phyloP scores from a whole-genome alignment of 441 rosid genomes.

The Mallotus repandus region DNA sequence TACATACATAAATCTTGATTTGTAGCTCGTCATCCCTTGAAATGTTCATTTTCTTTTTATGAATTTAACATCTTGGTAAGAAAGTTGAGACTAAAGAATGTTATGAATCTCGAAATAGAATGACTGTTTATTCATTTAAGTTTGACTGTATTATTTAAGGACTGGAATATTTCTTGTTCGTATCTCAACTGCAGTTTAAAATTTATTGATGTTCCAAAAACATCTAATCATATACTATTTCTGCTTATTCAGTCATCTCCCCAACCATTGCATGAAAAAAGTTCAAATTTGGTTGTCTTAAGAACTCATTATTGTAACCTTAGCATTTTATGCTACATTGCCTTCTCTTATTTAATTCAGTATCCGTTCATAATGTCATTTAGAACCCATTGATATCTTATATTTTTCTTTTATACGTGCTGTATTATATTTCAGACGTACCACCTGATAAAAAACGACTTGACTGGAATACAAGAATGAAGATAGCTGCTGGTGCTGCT shows the following conservation, averaged over 20 bases:
- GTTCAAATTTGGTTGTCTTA: not conserved
- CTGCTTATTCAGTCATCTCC: not conserved
- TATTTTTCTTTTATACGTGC: conserved; percentile 6
- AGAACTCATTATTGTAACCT: not conserved
- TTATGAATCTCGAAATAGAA: not conserved
- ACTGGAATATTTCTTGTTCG: not conserved
- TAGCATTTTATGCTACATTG: conserved; percentile 7
- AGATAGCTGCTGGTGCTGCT: conserved; percentile 94
- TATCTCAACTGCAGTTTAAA: not conserved
- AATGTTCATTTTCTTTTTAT: not conserved
- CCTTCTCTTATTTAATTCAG: not conserved
- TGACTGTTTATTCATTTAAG: not conserved
- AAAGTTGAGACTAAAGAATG: not conserved
- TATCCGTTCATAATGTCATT: not conserved
- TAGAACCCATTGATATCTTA: not conserved
- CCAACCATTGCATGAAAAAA: not conserved
- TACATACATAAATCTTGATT: conserved; percentile 27
- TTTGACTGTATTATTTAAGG: not conserved
- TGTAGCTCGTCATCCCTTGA: not conserved
- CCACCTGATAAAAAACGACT: conserved; percentile 65
- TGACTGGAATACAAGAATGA: conserved; percentile 90
- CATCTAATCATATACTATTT: not conserved
- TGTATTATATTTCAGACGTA: conserved; percentile 44
- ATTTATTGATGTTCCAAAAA: not conserved
- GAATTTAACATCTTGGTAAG: not conserved